Evolutionary conservation across 352 stramenopile species (phyloP).

Genomic region (Elongisporangium senticosum): DNA sequence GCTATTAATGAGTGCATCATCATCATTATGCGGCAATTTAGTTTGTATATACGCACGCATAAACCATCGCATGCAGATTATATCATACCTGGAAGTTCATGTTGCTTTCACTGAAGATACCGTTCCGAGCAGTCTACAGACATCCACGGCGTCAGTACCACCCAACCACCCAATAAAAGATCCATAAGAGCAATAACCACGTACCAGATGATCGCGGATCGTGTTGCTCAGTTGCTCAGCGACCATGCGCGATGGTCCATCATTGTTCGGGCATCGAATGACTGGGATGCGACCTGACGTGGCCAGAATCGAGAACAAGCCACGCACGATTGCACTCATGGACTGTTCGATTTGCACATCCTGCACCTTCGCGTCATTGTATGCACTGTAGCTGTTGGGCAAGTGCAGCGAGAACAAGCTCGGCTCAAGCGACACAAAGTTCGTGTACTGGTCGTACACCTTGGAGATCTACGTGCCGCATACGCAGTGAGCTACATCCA

Average conservation of each 20-base stretch:
- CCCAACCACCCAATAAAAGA: too few species aligned
- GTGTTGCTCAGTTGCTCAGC: conserved; percentile 89
- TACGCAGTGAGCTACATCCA: too few species aligned
- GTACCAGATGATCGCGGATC: conserved; percentile 72
- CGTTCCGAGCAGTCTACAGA: conserved; percentile 47
- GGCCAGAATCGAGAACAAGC: conserved; percentile 92
- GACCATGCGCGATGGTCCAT: conserved; percentile 95
- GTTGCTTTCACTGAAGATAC: conserved; percentile 52
- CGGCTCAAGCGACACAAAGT: conserved; percentile 96
- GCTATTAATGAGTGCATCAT: too few species aligned
- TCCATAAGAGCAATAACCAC: background rate
- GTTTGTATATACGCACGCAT: too few species aligned
- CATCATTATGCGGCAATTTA: conserved; percentile 3
- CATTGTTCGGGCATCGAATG: conserved; percentile 91
- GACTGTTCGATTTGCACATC: conserved; percentile 80
- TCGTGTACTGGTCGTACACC: conserved; percentile 96
- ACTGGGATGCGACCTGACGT: conserved; percentile 92
- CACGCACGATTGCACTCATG: conserved; percentile 63
- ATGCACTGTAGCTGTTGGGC: conserved; percentile 89
- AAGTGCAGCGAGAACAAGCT: conserved; percentile 94
- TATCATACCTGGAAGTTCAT: conserved; percentile 62
- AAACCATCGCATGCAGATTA: background rate
- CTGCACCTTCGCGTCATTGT: conserved; percentile 86
- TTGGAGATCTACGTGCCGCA: conserved; percentile 73
- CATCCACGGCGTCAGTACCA: background rate